Conservation (phyloP, 345 rosid genomes). For the Punica granatum region DNA sequence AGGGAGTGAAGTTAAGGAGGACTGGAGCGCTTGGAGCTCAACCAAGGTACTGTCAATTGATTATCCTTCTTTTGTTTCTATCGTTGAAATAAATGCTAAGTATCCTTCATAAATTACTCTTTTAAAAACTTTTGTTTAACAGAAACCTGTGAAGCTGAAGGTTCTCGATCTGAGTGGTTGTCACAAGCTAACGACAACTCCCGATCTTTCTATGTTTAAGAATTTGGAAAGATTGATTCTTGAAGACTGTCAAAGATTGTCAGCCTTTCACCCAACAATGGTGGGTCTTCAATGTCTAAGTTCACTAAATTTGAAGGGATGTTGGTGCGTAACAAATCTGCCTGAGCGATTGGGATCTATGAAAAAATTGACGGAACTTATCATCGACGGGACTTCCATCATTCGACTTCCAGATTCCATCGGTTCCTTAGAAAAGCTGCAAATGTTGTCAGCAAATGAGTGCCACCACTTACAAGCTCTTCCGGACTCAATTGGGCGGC, state of each 20-base stretch:
- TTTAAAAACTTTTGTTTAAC: neutral
- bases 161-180: slow-evolving; percentile 16
- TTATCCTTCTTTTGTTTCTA: neutral
- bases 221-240: slow-evolving; percentile 17
- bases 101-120: neutral
- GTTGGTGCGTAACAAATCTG: neutral
- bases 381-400: slow-evolving; percentile 3
- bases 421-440: neutral
- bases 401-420: neutral
- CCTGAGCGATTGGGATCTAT: neutral
- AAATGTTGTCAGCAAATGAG: neutral
- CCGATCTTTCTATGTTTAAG: slow-evolving; percentile 9
- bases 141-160: slow-evolving; percentile 11
- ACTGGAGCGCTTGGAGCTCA: neutral
- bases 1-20: neutral
- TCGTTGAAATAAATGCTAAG: neutral
- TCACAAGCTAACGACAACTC: slow-evolving; percentile 7
- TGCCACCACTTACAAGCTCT: neutral
- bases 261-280: slow-evolving; percentile 11
- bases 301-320: slow-evolving; percentile 8
- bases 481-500: neutral
- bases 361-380: slow-evolving; percentile 3
- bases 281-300: slow-evolving; percentile 6
- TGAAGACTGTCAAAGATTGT: slow-evolving; percentile 16
- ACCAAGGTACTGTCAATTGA: neutral